Evolutionary conservation across 2,329 filamentous ascomycete genomes (phyloP), one percentile per base, ranked within the genome.

Genomic region (Fusarium clavum): DNA sequence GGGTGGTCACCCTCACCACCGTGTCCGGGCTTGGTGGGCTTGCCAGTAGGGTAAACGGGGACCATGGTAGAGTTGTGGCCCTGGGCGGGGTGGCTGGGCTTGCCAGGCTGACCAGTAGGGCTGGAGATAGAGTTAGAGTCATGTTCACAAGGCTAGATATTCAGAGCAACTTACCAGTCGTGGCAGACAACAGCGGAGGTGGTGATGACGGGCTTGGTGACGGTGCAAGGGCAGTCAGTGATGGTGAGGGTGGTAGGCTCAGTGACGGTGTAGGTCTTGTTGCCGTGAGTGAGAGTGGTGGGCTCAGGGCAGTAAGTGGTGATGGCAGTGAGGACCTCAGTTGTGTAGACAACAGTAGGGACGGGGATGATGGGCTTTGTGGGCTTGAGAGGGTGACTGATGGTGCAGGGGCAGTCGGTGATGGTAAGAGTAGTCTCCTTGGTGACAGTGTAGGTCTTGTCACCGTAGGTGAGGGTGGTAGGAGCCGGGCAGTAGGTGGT

Each of bases 401-500:
- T 76, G 77, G 87, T 92, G 90, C 89, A 92, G 72, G 89, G 87
- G 86, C 90, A 91, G 85, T 91, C 84, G 75, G 88, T 88, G 85
- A 92, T 87, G 83, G 90, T 92, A 80, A 91, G 81, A 79, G 88
- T 90, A 78, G 88, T 90, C 78, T 90, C 87, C 82, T 86, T 83
- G 71, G 89, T 89, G 81, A 93, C 85, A 75, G 87, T 90, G 86
- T 91, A 92, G 82, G 90, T 92, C 79, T 86, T 84, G 81, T 81
- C 83, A 79, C 85, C 86, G 83, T 91, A 84, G 78, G 86, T 87
- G 80, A 93, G 81, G 73, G 83, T 80, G 74, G 91, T 93, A 70
- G 91, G 79, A 72, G 78, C 84, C 22, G 91, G 90, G 88, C 92
- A 94, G 88, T 86, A 92, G 78, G 91, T 94, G 81, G 86, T 89